phyloP scores from a whole-genome alignment of 768 basidiomycete species.

The Rossbeevera mucosa region DNA sequence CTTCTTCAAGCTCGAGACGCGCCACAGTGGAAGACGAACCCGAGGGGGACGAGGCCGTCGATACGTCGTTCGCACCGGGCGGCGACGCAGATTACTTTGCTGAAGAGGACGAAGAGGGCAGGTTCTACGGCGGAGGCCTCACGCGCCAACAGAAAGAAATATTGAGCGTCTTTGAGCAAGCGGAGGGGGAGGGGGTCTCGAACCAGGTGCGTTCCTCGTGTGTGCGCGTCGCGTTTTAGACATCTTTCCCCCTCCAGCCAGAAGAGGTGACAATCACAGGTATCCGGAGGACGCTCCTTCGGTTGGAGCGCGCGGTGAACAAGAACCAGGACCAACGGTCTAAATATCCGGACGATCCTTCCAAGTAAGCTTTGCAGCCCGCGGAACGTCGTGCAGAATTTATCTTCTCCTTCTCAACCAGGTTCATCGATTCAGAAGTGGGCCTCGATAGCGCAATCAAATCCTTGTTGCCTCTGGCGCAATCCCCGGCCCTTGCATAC shows the following conservation, averaged over 20 bases:
- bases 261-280: slow-evolving; percentile 65
- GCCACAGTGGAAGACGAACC: slow-evolving; percentile 57
- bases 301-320: slow-evolving; percentile 83
- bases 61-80: slow-evolving; percentile 68
- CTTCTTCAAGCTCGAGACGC: slow-evolving; percentile 33
- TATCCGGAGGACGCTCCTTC: slow-evolving; percentile 68
- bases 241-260: slow-evolving; percentile 36
- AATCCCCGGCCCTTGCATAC: slow-evolving; percentile 78
- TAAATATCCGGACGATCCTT: slow-evolving; percentile 90
- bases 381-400: neutral
- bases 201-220: slow-evolving; percentile 59
- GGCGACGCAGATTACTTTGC: slow-evolving; percentile 86
- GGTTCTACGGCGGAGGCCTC: slow-evolving; percentile 92
- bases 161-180: slow-evolving; percentile 85
- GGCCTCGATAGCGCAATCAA: slow-evolving; percentile 89
- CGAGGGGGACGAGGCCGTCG: slow-evolving; percentile 19
- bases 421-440: slow-evolving; percentile 98
- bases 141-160: slow-evolving; percentile 94
- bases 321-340: slow-evolving; percentile 96
- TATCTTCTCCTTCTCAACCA: slow-evolving; percentile 28
- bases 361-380: slow-evolving; percentile 55
- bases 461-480: slow-evolving; percentile 81
- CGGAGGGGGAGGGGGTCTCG: slow-evolving; percentile 55
- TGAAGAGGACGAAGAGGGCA: slow-evolving; percentile 89
- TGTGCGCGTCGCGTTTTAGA: neutral